Percentiles rank a stretch among this genome's conserved stretches.
These are phyloP conservation scores for Choanephora cucurbitarum DNA, from an alignment of 371 early-diverging fungal species.

Conservation along the genomic window DNA sequence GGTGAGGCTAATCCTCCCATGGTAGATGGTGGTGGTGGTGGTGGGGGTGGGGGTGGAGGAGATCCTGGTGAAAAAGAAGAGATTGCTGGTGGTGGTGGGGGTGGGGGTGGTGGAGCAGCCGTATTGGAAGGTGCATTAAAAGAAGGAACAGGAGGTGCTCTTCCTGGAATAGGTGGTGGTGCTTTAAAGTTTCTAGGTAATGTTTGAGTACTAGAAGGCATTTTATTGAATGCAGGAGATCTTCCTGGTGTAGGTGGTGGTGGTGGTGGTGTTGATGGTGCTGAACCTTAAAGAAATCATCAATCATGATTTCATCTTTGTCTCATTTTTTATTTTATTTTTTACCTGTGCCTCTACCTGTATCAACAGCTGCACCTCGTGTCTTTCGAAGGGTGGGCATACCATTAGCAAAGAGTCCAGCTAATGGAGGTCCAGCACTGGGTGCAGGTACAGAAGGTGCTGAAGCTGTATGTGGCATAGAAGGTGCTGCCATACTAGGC, in stretches of 20 bases:
- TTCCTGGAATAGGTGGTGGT: conserved; percentile 45
- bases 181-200: conserved; percentile 41
- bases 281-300: background rate
- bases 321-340: background rate
- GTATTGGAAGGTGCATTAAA: conserved; percentile 35
- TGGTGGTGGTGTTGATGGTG: conserved; percentile 26
- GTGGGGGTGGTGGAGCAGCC: conserved; percentile 20
- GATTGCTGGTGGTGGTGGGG: conserved; percentile 11
- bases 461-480: conserved; percentile 18
- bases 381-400: conserved; percentile 66
- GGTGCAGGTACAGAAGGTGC: conserved; percentile 25
- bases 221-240: conserved; percentile 14
- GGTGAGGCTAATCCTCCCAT: conserved; percentile 10
- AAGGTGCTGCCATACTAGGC: conserved; percentile 26
- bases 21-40: conserved; percentile 20
- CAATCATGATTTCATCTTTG: conserved; percentile 2
- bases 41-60: conserved; percentile 24
- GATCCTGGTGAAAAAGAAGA: background rate
- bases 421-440: conserved; percentile 44
- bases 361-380: conserved; percentile 41
- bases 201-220: conserved; percentile 22
- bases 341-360: conserved; percentile 29
- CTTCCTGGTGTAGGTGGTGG: conserved; percentile 12
- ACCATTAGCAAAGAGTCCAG: conserved; percentile 68
- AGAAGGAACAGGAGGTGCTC: conserved; percentile 21